Percentiles rank a stretch among this genome's conserved stretches.
phyloP scores from a whole-genome alignment of 441 rosid species.

The Monsonia emarginata region DNA sequence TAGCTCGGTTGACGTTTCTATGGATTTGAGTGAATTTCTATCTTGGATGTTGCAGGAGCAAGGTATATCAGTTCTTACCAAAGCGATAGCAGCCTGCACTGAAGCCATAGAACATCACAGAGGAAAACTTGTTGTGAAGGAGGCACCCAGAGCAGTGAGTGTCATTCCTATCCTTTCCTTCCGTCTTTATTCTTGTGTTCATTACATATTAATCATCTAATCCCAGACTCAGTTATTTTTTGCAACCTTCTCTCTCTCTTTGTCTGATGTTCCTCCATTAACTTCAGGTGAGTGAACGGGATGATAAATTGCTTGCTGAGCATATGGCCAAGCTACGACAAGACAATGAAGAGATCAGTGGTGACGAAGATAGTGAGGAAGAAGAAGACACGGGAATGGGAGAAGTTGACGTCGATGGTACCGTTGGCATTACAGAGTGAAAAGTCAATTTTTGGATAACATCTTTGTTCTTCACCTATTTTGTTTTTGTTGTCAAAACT shows the following conservation, averaged over 20 bases:
- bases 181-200: no score
- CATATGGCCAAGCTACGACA: slow-evolving; percentile 75
- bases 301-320: slow-evolving; percentile 83
- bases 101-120: slow-evolving; percentile 65
- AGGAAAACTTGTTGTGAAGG: slow-evolving; percentile 80
- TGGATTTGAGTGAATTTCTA: no score
- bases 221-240: no score
- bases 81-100: slow-evolving; percentile 68
- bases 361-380: slow-evolving; percentile 85
- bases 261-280: slow-evolving; percentile 16
- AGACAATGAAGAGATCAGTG: slow-evolving; percentile 78
- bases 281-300: slow-evolving; percentile 86
- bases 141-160: slow-evolving; percentile 88
- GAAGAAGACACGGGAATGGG: slow-evolving; percentile 98
- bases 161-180: neutral
- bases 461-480: no score
- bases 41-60: slow-evolving; percentile 54
- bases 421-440: slow-evolving; percentile 47
- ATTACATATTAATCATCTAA: no score
- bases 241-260: neutral
- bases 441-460: neutral
- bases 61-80: slow-evolving; percentile 65
- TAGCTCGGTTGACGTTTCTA: no score
- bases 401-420: slow-evolving; percentile 53
- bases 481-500: neutral